These are phyloP conservation scores for Quercus engelmannii DNA, from an alignment of 306 rosid species.

Conservation along the genomic window DNA sequence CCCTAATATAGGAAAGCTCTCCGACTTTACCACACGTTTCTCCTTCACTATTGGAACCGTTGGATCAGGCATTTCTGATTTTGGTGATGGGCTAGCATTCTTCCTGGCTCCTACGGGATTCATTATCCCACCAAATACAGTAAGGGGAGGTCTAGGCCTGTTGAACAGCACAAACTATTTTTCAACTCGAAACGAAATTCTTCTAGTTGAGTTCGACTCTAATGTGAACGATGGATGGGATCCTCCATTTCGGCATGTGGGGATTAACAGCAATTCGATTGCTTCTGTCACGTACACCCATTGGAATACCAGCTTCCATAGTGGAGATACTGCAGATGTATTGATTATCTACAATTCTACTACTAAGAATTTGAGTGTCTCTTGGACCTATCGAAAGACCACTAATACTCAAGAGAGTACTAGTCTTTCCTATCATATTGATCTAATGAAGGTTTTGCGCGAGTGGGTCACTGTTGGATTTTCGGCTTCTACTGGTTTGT, in stretches of 20 bases:
- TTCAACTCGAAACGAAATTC: not conserved
- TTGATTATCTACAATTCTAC: constrained; percentile 5
- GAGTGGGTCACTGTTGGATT: not conserved
- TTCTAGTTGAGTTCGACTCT: not conserved
- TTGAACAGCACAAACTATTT: not conserved
- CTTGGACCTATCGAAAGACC: not conserved
- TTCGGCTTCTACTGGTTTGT: not conserved
- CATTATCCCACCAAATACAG: not conserved
- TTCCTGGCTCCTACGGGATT: constrained; percentile 2
- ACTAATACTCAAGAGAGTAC: not conserved
- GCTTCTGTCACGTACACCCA: not conserved
- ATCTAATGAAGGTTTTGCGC: not conserved
- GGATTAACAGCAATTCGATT: not conserved
- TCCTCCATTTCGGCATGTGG: not conserved
- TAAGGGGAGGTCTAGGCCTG: not conserved
- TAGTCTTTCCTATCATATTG: not conserved
- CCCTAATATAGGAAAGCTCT: not conserved
- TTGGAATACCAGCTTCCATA: constrained; percentile 16
- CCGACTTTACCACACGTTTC: not conserved
- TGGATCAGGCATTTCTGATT: not conserved
- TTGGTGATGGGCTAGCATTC: constrained; percentile 7
- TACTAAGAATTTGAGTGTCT: not conserved
- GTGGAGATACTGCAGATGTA: constrained; percentile 4
- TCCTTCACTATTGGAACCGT: not conserved
- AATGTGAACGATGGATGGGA: not conserved